These are phyloP conservation scores for Curvularia eragrostidis DNA, from an alignment of 2,329 filamentous ascomycete species.

Conservation along the genomic window DNA sequence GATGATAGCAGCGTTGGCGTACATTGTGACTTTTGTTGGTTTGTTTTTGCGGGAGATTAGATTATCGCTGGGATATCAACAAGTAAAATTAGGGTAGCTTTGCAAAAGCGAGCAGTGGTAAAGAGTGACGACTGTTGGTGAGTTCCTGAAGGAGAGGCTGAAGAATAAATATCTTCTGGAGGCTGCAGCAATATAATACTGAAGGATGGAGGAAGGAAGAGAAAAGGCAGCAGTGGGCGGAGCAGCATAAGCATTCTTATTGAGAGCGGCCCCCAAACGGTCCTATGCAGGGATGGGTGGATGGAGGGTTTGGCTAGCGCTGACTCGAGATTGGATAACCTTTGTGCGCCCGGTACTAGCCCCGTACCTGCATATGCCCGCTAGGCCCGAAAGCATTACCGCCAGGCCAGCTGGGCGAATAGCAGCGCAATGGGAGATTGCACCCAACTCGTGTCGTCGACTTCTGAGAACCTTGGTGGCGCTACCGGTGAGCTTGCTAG, in stretches of 20 bases:
- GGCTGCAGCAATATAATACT: conserved; percentile 13
- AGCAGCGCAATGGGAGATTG: conserved; percentile 16
- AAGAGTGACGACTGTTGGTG: conserved; percentile 27
- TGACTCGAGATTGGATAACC: conserved; percentile 14
- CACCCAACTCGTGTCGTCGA: conserved; percentile 21
- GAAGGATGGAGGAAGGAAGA: conserved; percentile 17
- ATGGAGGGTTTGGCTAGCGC: conserved; percentile 14
- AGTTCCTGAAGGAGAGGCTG: conserved; percentile 36
- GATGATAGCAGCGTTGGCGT: conserved; percentile 51
- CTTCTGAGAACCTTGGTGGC: conserved; percentile 19
- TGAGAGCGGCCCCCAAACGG: conserved; percentile 22
- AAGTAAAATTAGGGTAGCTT: conserved; percentile 26
- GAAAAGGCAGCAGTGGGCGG: conserved; percentile 13
- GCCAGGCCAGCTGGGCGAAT: conserved; percentile 22
- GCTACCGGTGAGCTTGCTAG: conserved; percentile 16
- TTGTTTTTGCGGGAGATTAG: conserved; percentile 27
- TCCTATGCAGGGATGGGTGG: conserved; percentile 9
- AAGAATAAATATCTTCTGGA: conserved; percentile 36
- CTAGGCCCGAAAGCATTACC: conserved; percentile 9
- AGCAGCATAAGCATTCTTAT: conserved; percentile 23
- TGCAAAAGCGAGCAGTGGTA: conserved; percentile 17
- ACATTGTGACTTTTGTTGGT: conserved; percentile 36
- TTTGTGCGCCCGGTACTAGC: conserved; percentile 8
- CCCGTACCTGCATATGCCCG: conserved; percentile 5
- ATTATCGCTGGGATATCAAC: conserved; percentile 33